A percentile compares a stretch with the other conserved stretches of the same genome.
Conservation (phyloP, 371 early-diverging fungal species). For the Apophysomyces trapeziformis region DNA sequence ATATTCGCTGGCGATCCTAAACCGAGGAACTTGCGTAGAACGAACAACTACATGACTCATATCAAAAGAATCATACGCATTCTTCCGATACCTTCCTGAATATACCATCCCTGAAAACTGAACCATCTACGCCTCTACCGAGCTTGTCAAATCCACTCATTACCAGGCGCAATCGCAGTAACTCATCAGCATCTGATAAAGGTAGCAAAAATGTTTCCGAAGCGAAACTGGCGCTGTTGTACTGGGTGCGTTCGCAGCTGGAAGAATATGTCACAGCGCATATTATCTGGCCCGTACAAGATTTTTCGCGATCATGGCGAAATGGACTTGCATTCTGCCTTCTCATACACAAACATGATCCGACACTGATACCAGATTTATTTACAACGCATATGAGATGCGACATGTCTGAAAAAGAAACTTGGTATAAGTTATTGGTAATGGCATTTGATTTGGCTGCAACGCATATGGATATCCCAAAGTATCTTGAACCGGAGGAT, state of each 20-base stretch:
- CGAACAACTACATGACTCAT: not conserved
- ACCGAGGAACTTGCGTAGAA: not conserved
- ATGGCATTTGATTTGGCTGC: constrained; percentile 44
- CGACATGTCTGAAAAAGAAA: constrained; percentile 33
- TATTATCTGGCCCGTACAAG: constrained; percentile 62
- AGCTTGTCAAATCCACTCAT: not conserved
- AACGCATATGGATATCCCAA: constrained; percentile 41
- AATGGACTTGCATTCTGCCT: constrained; percentile 76
- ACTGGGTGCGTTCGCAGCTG: constrained; percentile 75
- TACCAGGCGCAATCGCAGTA: constrained; percentile 16
- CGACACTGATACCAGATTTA: constrained; percentile 65
- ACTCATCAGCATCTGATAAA: constrained; percentile 15
- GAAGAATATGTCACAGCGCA: constrained; percentile 62
- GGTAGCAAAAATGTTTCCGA: constrained; percentile 34
- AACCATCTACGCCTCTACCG: constrained; percentile 17
- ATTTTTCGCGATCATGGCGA: constrained; percentile 76
- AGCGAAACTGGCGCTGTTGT: constrained; percentile 62
- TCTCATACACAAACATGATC: constrained; percentile 73
- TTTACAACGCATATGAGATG: constrained; percentile 34
- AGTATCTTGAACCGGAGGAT: constrained; percentile 51
- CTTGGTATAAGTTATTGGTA: constrained; percentile 39
- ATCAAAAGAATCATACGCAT: not conserved
- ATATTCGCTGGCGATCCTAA: not conserved
- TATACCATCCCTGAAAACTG: constrained; percentile 5
- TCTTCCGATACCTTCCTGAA: not conserved